Evolutionary conservation across 1,284 basidiomycete species (phyloP).

Genomic region (Fomitopsis schrenkii): DNA sequence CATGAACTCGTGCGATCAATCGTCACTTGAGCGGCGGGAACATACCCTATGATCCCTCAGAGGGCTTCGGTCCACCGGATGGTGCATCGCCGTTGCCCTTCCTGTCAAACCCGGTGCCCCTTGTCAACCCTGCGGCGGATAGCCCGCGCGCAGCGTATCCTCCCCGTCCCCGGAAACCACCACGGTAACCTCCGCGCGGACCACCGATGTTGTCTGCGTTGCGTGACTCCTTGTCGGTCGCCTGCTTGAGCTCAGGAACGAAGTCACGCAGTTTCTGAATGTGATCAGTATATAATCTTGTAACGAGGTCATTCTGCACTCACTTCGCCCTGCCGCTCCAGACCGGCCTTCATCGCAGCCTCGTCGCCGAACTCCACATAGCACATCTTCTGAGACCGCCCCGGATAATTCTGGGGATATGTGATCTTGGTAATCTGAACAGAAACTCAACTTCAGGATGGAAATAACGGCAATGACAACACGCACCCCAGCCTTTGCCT

Average conservation of each 20-base stretch:
- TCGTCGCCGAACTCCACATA: conserved; percentile 89
- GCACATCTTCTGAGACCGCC: conserved; percentile 54
- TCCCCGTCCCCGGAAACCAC: conserved; percentile 52
- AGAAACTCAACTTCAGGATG: background rate
- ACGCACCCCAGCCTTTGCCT: conserved; percentile 59
- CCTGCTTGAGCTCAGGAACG: conserved; percentile 61
- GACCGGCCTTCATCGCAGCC: conserved; percentile 72
- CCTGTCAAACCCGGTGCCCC: conserved; percentile 28
- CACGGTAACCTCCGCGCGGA: conserved; percentile 35
- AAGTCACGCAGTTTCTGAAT: conserved; percentile 63
- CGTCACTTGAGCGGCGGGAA: background rate
- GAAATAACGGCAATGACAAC: background rate
- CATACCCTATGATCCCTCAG: conserved; percentile 16
- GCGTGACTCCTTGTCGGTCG: conserved; percentile 61
- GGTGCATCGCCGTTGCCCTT: conserved; percentile 28
- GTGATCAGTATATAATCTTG: conserved; percentile 4
- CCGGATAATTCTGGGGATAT: conserved; percentile 49
- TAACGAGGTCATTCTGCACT: conserved; percentile 11
- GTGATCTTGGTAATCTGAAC: conserved; percentile 68
- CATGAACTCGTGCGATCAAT: background rate
- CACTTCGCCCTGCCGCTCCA: conserved; percentile 71
- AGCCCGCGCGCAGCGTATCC: conserved; percentile 60
- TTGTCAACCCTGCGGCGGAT: conserved; percentile 64
- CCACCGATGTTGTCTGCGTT: conserved; percentile 30
- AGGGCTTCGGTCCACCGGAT: conserved; percentile 15